Percentiles rank a stretch among this genome's conserved stretches.
Evolutionary conservation across 306 rosid species (phyloP).

Genomic region (Acacia crassicarpa): DNA sequence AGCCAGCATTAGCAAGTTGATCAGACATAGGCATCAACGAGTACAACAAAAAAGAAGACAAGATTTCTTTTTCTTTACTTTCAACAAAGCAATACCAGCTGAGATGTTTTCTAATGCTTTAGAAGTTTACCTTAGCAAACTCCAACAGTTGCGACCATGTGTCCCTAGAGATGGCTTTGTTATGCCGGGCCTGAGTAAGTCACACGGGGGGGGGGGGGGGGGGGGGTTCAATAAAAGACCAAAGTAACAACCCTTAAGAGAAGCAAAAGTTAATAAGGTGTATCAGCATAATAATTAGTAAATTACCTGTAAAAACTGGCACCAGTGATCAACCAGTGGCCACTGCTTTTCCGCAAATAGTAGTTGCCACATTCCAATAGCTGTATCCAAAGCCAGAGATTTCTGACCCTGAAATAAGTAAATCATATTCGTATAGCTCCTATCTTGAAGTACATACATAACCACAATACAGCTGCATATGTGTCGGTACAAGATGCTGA

Average conservation of each 20-base stretch:
- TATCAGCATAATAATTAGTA: background rate
- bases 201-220: background rate
- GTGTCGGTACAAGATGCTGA: background rate
- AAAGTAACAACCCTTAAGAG: background rate
- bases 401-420: constrained; percentile 84
- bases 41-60: background rate
- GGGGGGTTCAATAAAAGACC: constrained; percentile 7
- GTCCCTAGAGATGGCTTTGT: constrained; percentile 95
- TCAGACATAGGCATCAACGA: background rate
- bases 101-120: constrained; percentile 9
- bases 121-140: constrained; percentile 82
- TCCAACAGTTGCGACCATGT: constrained; percentile 99
- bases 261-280: constrained; percentile 3
- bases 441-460: background rate
- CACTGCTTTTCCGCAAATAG: constrained; percentile 97
- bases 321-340: constrained; percentile 97
- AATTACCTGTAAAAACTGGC: constrained; percentile 93
- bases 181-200: constrained; percentile 79
- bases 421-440: background rate
- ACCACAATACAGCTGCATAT: background rate
- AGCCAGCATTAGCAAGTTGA: background rate
- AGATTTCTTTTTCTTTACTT: background rate
- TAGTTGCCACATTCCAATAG: constrained; percentile 99
- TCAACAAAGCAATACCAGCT: background rate
- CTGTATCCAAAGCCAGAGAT: constrained; percentile 97